Conservation (phyloP, 164 flowering plant genomes). For the Cinnamomum chago region DNA sequence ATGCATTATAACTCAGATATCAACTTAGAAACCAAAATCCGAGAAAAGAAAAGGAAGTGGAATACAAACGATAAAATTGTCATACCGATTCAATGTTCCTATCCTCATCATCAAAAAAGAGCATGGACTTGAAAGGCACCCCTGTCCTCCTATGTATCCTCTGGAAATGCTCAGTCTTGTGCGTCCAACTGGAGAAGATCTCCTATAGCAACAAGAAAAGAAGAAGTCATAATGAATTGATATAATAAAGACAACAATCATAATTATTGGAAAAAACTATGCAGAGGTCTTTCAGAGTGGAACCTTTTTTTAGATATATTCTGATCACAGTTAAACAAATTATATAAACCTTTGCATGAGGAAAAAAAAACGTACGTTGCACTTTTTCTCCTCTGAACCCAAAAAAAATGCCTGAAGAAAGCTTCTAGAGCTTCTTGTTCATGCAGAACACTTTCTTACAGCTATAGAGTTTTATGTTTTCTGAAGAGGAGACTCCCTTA, state of each 20-base stretch:
- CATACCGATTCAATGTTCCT: constrained; percentile 81
- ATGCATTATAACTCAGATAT: neutral
- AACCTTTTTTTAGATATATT: too few species aligned
- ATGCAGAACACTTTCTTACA: too few species aligned
- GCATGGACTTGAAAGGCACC: constrained; percentile 79
- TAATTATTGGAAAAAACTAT: neutral
- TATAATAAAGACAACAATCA: neutral
- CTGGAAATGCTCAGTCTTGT: constrained; percentile 93
- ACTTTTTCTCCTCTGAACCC: too few species aligned
- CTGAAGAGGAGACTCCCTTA: too few species aligned
- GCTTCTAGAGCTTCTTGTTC: too few species aligned
- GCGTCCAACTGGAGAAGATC: constrained; percentile 86
- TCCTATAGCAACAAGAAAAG: constrained; percentile 46
- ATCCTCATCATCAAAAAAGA: constrained; percentile 92
- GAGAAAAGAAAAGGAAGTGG: neutral
- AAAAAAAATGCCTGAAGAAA: too few species aligned
- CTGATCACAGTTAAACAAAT: too few species aligned
- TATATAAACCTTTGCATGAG: too few species aligned
- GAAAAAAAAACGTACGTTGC: too few species aligned
- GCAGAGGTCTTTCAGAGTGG: too few species aligned
- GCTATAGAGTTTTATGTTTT: too few species aligned
- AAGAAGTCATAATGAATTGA: neutral
- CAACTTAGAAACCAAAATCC: neutral
- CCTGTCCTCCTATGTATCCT: constrained; percentile 70
- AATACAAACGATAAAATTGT: neutral